phyloP scores from a whole-genome alignment of 768 basidiomycete species.

The Podaxis pistillaris region DNA sequence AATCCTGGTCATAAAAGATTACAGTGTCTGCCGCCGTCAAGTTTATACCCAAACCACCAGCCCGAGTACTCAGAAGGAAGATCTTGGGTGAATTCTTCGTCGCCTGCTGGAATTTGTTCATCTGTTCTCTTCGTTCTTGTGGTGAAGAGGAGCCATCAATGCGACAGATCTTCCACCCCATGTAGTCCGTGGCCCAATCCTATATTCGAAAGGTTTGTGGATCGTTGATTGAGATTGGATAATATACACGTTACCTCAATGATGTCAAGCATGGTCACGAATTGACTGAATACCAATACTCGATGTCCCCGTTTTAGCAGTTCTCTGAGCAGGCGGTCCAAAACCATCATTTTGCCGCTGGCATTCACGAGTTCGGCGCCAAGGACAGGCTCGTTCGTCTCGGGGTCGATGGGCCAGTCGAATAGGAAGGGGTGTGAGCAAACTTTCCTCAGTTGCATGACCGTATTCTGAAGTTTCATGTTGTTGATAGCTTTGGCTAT shows the following conservation, averaged over 20 bases:
- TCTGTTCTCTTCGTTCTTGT: conserved; percentile 79
- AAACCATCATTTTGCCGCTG: conserved; percentile 96
- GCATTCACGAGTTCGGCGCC: conserved; percentile 80
- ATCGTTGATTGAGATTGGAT: not conserved
- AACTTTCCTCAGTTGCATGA: conserved; percentile 98
- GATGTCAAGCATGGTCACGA: conserved; percentile 94
- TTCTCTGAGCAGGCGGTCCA: conserved; percentile 83
- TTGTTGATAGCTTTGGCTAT: conserved; percentile 85
- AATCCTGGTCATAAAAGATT: conserved; percentile 92
- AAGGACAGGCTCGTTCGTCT: conserved; percentile 60
- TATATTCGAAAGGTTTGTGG: conserved; percentile 23
- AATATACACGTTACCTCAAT: conserved; percentile 62
- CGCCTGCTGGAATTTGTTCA: conserved; percentile 79
- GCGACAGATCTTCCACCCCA: conserved; percentile 82
- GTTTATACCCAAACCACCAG: conserved; percentile 81
- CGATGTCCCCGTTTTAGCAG: conserved; percentile 82
- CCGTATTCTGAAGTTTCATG: conserved; percentile 89
- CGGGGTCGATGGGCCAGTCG: conserved; percentile 72
- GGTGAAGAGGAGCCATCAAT: conserved; percentile 89
- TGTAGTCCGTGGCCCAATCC: conserved; percentile 88
- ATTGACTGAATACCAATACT: conserved; percentile 88
- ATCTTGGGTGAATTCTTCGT: conserved; percentile 61
- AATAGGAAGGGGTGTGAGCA: conserved; percentile 93
- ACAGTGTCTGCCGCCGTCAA: conserved; percentile 85
- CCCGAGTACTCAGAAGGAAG: conserved; percentile 79